A percentile compares a stretch with the other conserved stretches of the same genome.
Conservation (phyloP, 257 asterid genomes). For the Phtheirospermum japonicum region DNA sequence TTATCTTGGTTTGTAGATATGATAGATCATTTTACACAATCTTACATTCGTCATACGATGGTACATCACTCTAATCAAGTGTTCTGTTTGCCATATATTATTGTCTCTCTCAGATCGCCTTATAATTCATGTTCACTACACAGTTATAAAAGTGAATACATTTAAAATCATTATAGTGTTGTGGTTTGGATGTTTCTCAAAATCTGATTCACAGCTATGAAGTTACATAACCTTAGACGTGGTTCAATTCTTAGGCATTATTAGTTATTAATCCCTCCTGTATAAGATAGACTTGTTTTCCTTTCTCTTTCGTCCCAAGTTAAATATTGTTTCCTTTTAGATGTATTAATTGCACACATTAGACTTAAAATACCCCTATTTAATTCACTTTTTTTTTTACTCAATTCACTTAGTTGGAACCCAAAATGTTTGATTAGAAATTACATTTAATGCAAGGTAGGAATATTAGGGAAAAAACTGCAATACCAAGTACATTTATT, state of each 20-base stretch:
- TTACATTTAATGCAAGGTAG: no score
- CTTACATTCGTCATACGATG: neutral
- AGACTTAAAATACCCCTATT: no score
- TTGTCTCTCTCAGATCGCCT: neutral
- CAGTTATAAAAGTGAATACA: neutral
- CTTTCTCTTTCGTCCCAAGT: no score
- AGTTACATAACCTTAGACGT: neutral
- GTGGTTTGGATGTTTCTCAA: neutral
- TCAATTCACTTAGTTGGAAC: no score
- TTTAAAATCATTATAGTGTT: neutral
- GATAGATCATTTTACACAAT: neutral
- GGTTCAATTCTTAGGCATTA: neutral
- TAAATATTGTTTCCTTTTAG: no score
- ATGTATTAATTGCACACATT: no score
- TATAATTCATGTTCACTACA: neutral
- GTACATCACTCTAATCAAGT: neutral
- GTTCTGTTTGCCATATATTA: neutral
- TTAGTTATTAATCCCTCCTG: neutral
- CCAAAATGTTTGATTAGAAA: no score
- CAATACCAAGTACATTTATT: no score
- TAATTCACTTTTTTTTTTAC: no score
- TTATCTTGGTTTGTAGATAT: neutral
- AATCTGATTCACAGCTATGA: neutral
- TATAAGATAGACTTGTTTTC: neutral
- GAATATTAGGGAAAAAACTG: no score